phyloP scores from a whole-genome alignment of 495 filamentous ascomycete genomes.

The Podospora comata region DNA sequence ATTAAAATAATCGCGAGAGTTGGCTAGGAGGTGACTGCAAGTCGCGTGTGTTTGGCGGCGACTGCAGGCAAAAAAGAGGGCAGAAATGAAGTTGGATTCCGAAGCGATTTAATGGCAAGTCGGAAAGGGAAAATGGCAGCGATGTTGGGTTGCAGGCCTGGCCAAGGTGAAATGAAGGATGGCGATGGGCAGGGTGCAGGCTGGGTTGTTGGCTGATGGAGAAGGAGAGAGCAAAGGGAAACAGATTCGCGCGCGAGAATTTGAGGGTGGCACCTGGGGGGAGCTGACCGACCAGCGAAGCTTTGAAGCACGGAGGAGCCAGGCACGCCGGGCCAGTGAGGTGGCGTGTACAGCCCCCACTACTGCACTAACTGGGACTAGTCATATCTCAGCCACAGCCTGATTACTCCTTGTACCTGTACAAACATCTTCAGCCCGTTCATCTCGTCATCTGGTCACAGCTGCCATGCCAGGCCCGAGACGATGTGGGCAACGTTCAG shows the following conservation, averaged over 20 bases:
- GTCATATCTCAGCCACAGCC: conserved; percentile 3
- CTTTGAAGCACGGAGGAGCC: conserved; percentile 1
- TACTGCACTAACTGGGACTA: background rate
- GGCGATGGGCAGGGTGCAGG: conserved; percentile 20
- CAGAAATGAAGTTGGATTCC: conserved; percentile 5
- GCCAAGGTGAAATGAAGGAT: conserved; percentile 24
- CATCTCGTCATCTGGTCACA: background rate
- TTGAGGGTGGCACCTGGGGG: conserved; percentile 25
- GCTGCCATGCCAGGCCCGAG: background rate
- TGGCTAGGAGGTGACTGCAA: background rate
- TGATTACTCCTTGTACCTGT: background rate
- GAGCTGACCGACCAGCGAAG: background rate
- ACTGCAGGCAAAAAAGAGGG: background rate
- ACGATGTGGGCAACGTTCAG: background rate
- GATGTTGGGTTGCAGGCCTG: conserved; percentile 47
- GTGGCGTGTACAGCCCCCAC: background rate
- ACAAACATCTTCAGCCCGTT: background rate
- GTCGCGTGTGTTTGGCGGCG: background rate
- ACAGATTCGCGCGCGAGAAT: conserved; percentile 27
- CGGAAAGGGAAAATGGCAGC: conserved; percentile 30
- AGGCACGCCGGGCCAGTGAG: background rate
- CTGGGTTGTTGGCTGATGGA: conserved; percentile 21
- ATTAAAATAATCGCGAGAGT: background rate
- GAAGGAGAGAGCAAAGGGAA: conserved; percentile 24
- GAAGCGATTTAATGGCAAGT: conserved; percentile 5